Evolutionary conservation across 192 early-diverging fungal genomes (phyloP).

Genomic region (Coemansia sp.): DNA sequence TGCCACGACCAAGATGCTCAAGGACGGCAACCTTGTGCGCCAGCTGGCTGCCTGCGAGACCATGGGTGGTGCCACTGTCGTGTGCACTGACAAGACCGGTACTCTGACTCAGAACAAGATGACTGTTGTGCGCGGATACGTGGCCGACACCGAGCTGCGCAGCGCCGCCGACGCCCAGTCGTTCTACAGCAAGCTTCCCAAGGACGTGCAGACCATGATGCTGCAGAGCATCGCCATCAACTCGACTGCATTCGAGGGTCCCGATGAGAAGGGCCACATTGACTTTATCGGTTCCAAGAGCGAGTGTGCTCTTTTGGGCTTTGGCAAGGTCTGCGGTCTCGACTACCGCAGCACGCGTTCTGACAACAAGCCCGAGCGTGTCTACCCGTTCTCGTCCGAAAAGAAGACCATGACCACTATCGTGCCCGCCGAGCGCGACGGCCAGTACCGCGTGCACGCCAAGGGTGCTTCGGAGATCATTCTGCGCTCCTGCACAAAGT

Average conservation of each 20-base stretch:
- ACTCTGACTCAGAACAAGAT: constrained; percentile 83
- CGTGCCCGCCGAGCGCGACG: constrained; percentile 35
- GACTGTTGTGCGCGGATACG: constrained; percentile 66
- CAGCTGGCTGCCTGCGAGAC: constrained; percentile 77
- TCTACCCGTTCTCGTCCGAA: constrained; percentile 86
- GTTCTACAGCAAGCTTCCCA: constrained; percentile 52
- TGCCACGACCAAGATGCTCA: constrained; percentile 78
- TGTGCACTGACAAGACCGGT: constrained; percentile 88
- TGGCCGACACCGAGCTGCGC: constrained; percentile 52
- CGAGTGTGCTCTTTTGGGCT: constrained; percentile 72
- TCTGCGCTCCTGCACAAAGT: constrained; percentile 59
- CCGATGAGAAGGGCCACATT: constrained; percentile 58
- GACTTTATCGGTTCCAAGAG: constrained; percentile 77
- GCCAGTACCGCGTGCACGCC: constrained; percentile 54
- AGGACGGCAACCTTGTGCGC: constrained; percentile 77
- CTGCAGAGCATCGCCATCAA: constrained; percentile 66
- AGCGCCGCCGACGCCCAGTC: constrained; percentile 39
- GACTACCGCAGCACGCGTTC: constrained; percentile 58
- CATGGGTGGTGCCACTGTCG: constrained; percentile 77
- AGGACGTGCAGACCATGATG: constrained; percentile 40
- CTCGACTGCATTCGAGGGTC: constrained; percentile 72
- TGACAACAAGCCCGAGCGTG: constrained; percentile 54
- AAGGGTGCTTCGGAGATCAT: constrained; percentile 85
- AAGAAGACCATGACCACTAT: constrained; percentile 87
- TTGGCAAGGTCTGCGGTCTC: constrained; percentile 59